A percentile compares a stretch with the other conserved stretches of the same genome.
Evolutionary conservation across 2,329 filamentous ascomycete genomes (phyloP).

Genomic region (Aureobasidium namibiae): DNA sequence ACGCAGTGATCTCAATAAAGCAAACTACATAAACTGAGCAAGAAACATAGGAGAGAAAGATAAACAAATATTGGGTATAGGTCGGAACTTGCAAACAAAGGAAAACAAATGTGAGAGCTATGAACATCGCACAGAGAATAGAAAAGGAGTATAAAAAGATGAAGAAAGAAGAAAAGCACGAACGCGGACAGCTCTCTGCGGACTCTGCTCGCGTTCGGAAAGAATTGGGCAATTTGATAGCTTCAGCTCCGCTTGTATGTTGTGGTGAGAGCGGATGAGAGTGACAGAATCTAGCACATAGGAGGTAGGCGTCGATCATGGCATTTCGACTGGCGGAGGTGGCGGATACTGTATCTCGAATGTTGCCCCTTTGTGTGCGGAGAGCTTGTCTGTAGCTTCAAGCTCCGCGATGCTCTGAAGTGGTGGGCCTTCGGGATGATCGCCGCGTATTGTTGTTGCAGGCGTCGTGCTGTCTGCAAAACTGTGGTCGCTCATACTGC

Average conservation of each 20-base stretch:
- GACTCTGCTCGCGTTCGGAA: too few relatives aligned
- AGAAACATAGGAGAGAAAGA: background rate
- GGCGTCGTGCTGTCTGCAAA: background rate
- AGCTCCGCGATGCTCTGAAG: slow-evolving; percentile 6
- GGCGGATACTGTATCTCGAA: background rate
- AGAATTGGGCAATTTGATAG: too few relatives aligned
- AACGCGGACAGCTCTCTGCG: too few relatives aligned
- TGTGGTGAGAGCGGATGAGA: too few relatives aligned
- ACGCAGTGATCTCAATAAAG: background rate
- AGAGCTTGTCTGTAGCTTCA: background rate
- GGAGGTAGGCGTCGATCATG: background rate
- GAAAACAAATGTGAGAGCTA: background rate
- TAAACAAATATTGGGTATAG: background rate
- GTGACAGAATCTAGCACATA: too few relatives aligned
- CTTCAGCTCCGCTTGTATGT: too few relatives aligned
- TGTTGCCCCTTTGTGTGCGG: background rate
- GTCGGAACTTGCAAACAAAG: background rate
- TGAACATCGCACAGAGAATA: background rate
- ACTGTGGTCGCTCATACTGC: slow-evolving; percentile 7
- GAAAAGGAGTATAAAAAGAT: background rate
- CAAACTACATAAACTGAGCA: background rate
- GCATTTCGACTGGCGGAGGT: slow-evolving; percentile 2
- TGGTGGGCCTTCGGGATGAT: background rate
- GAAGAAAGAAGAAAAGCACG: background rate
- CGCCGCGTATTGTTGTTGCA: background rate